Evolutionary conservation across 108 stramenopile species (phyloP).

Genomic region (Conticribra weissflogii): DNA sequence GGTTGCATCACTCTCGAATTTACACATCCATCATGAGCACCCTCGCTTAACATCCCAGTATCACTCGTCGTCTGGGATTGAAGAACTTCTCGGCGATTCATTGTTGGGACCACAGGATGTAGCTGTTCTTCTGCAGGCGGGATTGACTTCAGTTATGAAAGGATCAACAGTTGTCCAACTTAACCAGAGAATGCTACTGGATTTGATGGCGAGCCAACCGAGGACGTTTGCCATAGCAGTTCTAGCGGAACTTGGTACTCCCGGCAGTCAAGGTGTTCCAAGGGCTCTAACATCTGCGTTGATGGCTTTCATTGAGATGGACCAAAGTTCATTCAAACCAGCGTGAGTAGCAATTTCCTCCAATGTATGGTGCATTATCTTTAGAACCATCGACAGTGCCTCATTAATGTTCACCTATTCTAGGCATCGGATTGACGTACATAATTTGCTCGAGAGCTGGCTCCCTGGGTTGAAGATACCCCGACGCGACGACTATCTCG

Average conservation of each 20-base stretch:
- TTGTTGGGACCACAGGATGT: constrained; percentile 89
- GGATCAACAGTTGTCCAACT: constrained; percentile 90
- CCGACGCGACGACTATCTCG: constrained; percentile 84
- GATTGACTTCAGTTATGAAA: constrained; percentile 86
- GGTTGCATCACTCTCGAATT: constrained; percentile 63
- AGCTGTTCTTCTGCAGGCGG: constrained; percentile 88
- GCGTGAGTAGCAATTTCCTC: constrained; percentile 17
- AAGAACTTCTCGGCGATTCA: constrained; percentile 83
- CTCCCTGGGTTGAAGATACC: constrained; percentile 86
- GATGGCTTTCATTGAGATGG: constrained; percentile 80
- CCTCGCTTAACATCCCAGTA: not conserved
- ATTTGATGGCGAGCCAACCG: constrained; percentile 88
- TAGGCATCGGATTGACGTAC: constrained; percentile 76
- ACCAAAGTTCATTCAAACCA: constrained; percentile 80
- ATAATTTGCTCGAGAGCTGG: constrained; percentile 82
- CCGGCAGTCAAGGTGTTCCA: constrained; percentile 50
- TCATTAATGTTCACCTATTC: too few relatives aligned
- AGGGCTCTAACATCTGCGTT: constrained; percentile 72
- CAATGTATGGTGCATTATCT: not conserved
- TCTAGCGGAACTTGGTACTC: constrained; percentile 82
- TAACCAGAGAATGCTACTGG: constrained; percentile 90
- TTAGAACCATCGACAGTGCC: not conserved
- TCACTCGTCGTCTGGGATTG: constrained; percentile 26
- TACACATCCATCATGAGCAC: constrained; percentile 11
- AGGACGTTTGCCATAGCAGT: constrained; percentile 83